Evolutionary conservation across 192 early-diverging fungal genomes (phyloP).

Genomic region (Kickxella alabastrina): DNA sequence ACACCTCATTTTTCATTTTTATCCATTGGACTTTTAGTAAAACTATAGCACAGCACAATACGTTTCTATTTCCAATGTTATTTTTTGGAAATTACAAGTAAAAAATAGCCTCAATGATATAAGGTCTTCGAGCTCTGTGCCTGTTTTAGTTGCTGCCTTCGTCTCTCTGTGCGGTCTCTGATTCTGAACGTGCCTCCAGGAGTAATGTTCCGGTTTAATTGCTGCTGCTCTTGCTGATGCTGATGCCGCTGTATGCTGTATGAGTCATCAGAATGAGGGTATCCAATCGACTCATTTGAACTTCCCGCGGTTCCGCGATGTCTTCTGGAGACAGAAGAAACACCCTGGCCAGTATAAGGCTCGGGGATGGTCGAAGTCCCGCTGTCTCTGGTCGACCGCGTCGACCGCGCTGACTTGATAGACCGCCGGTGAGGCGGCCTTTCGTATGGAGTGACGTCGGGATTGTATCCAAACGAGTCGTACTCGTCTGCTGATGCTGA

Average conservation of each 20-base stretch:
- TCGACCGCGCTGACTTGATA: background rate
- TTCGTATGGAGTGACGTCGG: background rate
- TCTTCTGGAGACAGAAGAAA: too few relatives aligned
- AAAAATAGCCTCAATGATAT: too few relatives aligned
- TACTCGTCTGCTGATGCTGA: background rate
- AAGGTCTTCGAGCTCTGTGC: too few relatives aligned
- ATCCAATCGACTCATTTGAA: too few relatives aligned
- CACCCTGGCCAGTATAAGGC: background rate
- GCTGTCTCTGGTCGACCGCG: conserved; percentile 4
- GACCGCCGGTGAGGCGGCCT: background rate
- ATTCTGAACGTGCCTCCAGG: background rate
- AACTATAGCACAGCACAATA: too few relatives aligned
- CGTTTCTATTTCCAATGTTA: too few relatives aligned
- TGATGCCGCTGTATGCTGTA: background rate
- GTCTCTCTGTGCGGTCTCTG: conserved; percentile 2
- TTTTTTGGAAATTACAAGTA: too few relatives aligned
- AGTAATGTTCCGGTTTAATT: conserved; percentile 3
- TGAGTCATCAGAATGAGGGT: background rate
- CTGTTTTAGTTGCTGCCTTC: background rate
- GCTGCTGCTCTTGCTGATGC: too few relatives aligned
- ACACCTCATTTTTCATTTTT: too few relatives aligned
- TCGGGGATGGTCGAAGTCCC: conserved; percentile 1
- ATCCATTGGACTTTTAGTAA: too few relatives aligned
- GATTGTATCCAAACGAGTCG: background rate
- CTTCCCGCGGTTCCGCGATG: too few relatives aligned